These are phyloP conservation scores for Wickerhamiella sergipiensis DNA, from an alignment of 805 yeast species.

Conservation along the genomic window DNA sequence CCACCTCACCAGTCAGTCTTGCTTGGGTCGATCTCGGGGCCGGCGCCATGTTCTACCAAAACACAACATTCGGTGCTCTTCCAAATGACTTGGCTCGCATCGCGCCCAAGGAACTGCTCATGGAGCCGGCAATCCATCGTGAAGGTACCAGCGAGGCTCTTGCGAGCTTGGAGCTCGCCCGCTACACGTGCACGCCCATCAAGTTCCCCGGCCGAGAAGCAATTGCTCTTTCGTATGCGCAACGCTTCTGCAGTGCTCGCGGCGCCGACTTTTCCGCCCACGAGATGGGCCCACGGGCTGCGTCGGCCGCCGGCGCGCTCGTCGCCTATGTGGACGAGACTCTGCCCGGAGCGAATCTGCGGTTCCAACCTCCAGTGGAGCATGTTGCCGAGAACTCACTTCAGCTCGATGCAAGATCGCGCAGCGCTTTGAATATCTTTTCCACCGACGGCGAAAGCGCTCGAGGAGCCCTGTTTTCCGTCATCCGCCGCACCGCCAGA, in stretches of 20 bases:
- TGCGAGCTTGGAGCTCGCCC: constrained; percentile 42
- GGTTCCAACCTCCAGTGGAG: constrained; percentile 53
- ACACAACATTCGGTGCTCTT: constrained; percentile 43
- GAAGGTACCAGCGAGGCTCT: constrained; percentile 37
- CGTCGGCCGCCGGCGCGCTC: constrained; percentile 47
- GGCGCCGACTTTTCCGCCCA: constrained; percentile 13
- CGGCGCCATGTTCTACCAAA: constrained; percentile 58
- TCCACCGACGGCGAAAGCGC: constrained; percentile 32
- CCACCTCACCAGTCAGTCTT: constrained; percentile 45
- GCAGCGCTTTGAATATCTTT: constrained; percentile 43
- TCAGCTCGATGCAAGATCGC: constrained; percentile 53
- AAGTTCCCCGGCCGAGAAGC: constrained; percentile 29
- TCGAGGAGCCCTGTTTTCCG: constrained; percentile 55
- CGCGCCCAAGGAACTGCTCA: constrained; percentile 64
- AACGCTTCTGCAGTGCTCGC: constrained; percentile 26
- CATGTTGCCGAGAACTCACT: constrained; percentile 39
- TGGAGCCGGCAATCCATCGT: constrained; percentile 22
- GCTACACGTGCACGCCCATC: constrained; percentile 47
- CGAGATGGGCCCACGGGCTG: constrained; percentile 25
- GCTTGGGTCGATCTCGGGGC: constrained; percentile 85
- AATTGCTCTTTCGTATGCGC: constrained; percentile 24
- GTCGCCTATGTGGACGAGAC: constrained; percentile 60
- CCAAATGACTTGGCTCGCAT: constrained; percentile 65
- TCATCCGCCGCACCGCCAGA: constrained; percentile 62
- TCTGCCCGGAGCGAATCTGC: constrained; percentile 51